Conservation (phyloP, 1,139 yeast species). For the Kluyveromyces sp. region DNA sequence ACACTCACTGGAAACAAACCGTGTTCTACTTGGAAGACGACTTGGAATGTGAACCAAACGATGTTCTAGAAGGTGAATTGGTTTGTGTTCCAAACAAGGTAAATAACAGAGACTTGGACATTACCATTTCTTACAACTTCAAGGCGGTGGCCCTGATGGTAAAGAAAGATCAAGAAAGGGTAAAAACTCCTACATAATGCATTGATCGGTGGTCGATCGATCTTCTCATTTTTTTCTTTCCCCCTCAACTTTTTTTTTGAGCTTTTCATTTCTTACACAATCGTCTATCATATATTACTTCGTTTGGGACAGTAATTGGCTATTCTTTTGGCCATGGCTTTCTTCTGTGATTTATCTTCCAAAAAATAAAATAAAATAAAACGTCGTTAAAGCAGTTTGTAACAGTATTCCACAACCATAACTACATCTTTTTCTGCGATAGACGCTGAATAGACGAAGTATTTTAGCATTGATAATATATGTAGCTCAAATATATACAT, state of each 20-base stretch:
- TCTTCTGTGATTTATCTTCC: neutral
- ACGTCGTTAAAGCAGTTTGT: neutral
- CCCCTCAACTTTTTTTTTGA: neutral
- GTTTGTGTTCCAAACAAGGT: constrained; percentile 66
- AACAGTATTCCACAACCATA: neutral
- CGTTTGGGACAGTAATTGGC: too few species aligned
- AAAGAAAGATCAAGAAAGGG: constrained; percentile 42
- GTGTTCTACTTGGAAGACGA: constrained; percentile 87
- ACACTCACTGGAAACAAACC: constrained; percentile 96
- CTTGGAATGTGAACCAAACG: constrained; percentile 71
- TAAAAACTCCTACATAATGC: constrained; percentile 27
- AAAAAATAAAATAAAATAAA: too few species aligned
- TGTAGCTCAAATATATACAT: too few species aligned
- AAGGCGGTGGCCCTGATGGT: constrained; percentile 42
- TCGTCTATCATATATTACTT: too few species aligned
- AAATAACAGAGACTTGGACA: constrained; percentile 82
- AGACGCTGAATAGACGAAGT: too few species aligned
- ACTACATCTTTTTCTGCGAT: neutral
- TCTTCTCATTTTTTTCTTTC: neutral
- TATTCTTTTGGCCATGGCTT: neutral
- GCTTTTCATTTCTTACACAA: neutral
- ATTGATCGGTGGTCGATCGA: constrained; percentile 10
- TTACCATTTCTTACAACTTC: constrained; percentile 49
- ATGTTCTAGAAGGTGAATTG: constrained; percentile 60
- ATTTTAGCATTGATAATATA: too few species aligned